A percentile compares a stretch with the other conserved stretches of the same genome.
These are phyloP conservation scores for Pachysandra terminalis DNA, from an alignment of 164 flowering plant genomes.

Conservation along the genomic window DNA sequence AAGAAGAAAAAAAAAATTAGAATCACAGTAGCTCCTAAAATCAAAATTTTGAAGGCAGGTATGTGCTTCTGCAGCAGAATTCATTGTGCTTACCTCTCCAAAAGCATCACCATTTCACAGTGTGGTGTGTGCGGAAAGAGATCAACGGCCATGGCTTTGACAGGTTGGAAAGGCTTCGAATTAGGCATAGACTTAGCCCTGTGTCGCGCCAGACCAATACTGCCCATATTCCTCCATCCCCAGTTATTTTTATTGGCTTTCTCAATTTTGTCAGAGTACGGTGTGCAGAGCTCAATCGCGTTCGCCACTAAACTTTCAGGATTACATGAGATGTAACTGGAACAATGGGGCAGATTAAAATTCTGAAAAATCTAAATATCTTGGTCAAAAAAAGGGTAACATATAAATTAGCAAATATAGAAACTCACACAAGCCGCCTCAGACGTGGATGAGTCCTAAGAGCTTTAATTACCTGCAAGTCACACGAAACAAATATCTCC, in stretches of 20 bases:
- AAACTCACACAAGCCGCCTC: constrained; percentile 75
- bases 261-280: constrained; percentile 55
- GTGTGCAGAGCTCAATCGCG: constrained; percentile 89
- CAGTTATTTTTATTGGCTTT: constrained; percentile 58
- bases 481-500: not conserved
- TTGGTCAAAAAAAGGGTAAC: constrained; percentile 5
- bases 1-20: not conserved
- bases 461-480: constrained; percentile 67
- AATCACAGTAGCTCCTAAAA: not conserved
- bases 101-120: constrained; percentile 91
- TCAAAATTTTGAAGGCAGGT: constrained; percentile 2
- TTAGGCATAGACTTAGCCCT: constrained; percentile 89
- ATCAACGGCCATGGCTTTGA: constrained; percentile 91
- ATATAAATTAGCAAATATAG: not conserved
- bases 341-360: constrained; percentile 3
- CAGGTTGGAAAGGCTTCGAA: constrained; percentile 84
- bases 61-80: not conserved
- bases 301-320: constrained; percentile 92
- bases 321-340: constrained; percentile 92
- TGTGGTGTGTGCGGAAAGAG: constrained; percentile 88
- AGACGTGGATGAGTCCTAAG: constrained; percentile 73
- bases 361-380: constrained; percentile 4
- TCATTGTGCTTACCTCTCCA: constrained; percentile 56
- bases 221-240: constrained; percentile 88
- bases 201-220: constrained; percentile 84